These are phyloP conservation scores for Beauveria caledonica DNA, from an alignment of 2,329 filamentous ascomycete genomes.

Conservation along the genomic window DNA sequence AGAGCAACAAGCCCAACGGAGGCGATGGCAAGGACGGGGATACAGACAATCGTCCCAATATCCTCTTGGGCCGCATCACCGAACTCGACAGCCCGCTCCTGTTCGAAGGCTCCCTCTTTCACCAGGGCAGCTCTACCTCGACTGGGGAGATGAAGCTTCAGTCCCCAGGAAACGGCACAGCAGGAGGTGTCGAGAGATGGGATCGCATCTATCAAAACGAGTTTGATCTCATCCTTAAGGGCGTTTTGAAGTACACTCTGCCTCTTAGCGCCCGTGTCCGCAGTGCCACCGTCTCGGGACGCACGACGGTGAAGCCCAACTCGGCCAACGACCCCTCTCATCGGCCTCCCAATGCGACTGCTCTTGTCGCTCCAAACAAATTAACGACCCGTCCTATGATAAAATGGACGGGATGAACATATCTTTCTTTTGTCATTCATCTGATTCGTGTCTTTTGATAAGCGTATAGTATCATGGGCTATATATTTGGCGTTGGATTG, in stretches of 20 bases:
- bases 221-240: slow-evolving; percentile 87
- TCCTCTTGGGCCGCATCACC: slow-evolving; percentile 83
- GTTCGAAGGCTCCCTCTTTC: slow-evolving; percentile 86
- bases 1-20: slow-evolving; percentile 21
- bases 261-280: slow-evolving; percentile 53
- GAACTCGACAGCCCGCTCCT: slow-evolving; percentile 79
- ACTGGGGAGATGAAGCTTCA: slow-evolving; percentile 75
- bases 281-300: slow-evolving; percentile 51
- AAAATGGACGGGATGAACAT: background rate
- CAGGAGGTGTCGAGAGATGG: slow-evolving; percentile 80
- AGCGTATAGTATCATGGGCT: slow-evolving; percentile 9
- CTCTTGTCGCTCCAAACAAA: slow-evolving; percentile 10
- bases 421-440: slow-evolving; percentile 10
- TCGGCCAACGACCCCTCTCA: slow-evolving; percentile 53
- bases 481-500: slow-evolving; percentile 10
- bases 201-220: slow-evolving; percentile 83
- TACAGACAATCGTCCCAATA: slow-evolving; percentile 55
- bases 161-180: slow-evolving; percentile 81
- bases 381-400: slow-evolving; percentile 12
- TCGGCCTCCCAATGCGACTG: slow-evolving; percentile 66
- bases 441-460: background rate
- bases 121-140: slow-evolving; percentile 61
- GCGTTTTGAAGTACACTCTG: slow-evolving; percentile 74
- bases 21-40: slow-evolving; percentile 37
- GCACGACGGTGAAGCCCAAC: slow-evolving; percentile 54